phyloP scores from a whole-genome alignment of 148 eudicot species.

The Cornus florida region DNA sequence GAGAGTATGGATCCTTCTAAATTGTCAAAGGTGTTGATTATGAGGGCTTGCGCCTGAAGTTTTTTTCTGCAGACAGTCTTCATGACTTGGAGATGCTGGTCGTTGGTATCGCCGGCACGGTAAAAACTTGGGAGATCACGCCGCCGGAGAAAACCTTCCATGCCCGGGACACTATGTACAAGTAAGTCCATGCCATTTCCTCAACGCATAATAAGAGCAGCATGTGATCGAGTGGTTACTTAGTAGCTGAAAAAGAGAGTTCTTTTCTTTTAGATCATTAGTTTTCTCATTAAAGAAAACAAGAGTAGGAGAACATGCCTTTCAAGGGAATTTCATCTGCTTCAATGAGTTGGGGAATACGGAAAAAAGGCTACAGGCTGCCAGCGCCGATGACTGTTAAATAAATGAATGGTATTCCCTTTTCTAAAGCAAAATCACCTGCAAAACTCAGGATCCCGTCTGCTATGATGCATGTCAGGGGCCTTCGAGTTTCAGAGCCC shows the following conservation, averaged over 20 bases:
- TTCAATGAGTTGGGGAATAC: slow-evolving; percentile 10
- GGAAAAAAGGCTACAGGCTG: slow-evolving; percentile 14
- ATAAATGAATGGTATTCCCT: slow-evolving; percentile 12
- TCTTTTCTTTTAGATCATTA: too few relatives aligned
- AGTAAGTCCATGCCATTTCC: too few relatives aligned
- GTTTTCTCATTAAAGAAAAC: too few relatives aligned
- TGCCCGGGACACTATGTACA: slow-evolving; percentile 18
- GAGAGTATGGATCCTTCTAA: slow-evolving; percentile 17
- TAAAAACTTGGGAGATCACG: slow-evolving; percentile 20
- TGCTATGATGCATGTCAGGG: slow-evolving; percentile 13
- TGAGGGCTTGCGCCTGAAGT: background rate
- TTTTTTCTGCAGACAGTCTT: background rate
- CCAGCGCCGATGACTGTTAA: slow-evolving; percentile 14
- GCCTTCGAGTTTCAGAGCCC: background rate
- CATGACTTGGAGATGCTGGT: background rate
- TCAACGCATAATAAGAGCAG: background rate
- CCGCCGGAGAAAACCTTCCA: slow-evolving; percentile 26
- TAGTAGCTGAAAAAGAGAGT: too few relatives aligned
- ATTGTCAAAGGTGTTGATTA: slow-evolving; percentile 24
- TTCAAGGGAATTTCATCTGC: slow-evolving; percentile 15
- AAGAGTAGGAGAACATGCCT: background rate
- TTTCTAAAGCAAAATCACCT: slow-evolving; percentile 13
- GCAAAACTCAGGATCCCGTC: slow-evolving; percentile 14
- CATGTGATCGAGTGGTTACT: background rate
- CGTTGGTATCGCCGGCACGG: background rate